Conservation (phyloP, 371 early-diverging fungal species). For the Batrachochytrium dendrobatidis region DNA sequence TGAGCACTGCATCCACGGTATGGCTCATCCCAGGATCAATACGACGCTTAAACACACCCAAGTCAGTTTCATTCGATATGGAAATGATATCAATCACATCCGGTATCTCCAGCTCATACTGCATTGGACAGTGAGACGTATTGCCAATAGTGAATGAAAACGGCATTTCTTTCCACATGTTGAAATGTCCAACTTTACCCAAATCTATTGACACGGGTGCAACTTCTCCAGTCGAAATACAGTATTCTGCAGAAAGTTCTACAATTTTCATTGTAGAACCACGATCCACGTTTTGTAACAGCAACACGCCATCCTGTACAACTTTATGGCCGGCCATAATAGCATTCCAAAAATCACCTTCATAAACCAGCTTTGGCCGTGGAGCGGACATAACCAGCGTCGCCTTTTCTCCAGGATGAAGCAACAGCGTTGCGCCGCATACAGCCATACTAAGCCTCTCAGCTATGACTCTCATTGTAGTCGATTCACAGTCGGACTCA, state of each 20-base stretch:
- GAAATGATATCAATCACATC: slow-evolving; percentile 19
- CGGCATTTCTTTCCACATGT: slow-evolving; percentile 58
- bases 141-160: slow-evolving; percentile 59
- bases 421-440: background rate
- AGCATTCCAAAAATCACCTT: slow-evolving; percentile 33
- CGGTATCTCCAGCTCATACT: slow-evolving; percentile 48
- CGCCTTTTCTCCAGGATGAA: slow-evolving; percentile 53
- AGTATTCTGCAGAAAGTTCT: slow-evolving; percentile 51
- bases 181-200: slow-evolving; percentile 70
- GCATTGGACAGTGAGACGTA: slow-evolving; percentile 54
- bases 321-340: slow-evolving; percentile 49
- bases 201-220: slow-evolving; percentile 52
- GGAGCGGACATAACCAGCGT: slow-evolving; percentile 55
- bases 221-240: slow-evolving; percentile 55
- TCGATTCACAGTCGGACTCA: background rate
- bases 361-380: slow-evolving; percentile 39
- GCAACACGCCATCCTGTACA: slow-evolving; percentile 46
- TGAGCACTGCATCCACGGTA: slow-evolving; percentile 42
- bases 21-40: slow-evolving; percentile 24
- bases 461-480: too few species aligned
- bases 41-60: slow-evolving; percentile 8
- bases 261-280: slow-evolving; percentile 50
- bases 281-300: slow-evolving; percentile 49
- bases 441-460: too few species aligned
- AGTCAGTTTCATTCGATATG: slow-evolving; percentile 12